Base-by-base conservation (phyloP, 345 rosid genomes). In the Sonneratia caseolaris region DNA sequence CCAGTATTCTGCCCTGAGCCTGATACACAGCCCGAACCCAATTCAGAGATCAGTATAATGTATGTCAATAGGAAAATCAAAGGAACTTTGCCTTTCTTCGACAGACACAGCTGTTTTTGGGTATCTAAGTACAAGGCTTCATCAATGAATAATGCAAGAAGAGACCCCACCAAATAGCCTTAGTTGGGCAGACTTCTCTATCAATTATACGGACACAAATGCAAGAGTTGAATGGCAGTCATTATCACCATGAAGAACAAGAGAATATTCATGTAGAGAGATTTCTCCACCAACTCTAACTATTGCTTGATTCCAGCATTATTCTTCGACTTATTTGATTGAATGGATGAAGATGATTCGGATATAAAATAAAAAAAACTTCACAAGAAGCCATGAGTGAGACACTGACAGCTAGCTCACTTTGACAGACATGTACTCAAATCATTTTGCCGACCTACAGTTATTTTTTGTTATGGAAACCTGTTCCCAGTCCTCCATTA, bases 1-100 rank as follows among this genome's bases (percentile, higher is more conserved):
- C 94, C 94, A 57, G 98, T 80, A 70, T 77, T 88, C 71, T 82
- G 89, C 76, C 88, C 90, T 74, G 91, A 72, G 71, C 83, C 87
- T 82, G 61, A 75, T 45, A 65, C 59, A 45, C 16, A 15, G n/a
- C 57, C 27, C 42, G 15, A 16, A 11, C 40, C 18, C 32, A 5
- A 64, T 22, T 27, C 69, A 35, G 18, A 27, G 66, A 62, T 18
- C 3, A 0, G 66, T 4, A 19, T 19, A 7, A 1, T 42, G 45
- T 21, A 61, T 27, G 32, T 3, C 32, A 3, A 35, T 35, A 11
- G 11, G 27, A 57, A 22, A 9, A 10, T 32, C 19, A 32, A 35
- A 62, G 66, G 37, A 35, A 27, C 12, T 62, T 4, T 11, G 14
- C 19, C 13, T 47, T 35, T 22, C 67, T 18, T 47, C 14, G 2